Evolutionary conservation across 139 green algal species (phyloP), one percentile per base, ranked within the genome.

Genomic region (Coelastrella sp.): DNA sequence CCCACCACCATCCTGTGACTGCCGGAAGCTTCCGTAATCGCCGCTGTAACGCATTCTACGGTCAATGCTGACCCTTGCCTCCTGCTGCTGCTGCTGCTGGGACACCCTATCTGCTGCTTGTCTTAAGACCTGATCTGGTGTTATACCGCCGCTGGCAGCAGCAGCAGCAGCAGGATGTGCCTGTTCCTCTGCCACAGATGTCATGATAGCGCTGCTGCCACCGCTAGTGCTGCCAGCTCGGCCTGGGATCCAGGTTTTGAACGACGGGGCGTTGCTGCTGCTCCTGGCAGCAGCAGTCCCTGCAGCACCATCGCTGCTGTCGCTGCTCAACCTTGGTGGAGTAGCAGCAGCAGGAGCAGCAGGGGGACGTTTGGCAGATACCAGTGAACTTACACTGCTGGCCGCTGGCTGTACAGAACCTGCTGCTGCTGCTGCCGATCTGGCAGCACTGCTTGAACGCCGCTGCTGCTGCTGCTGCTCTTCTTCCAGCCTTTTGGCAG

Each of bases 391-490:
- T n/a, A 56, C 76, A 7, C 7, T 74, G 80, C 61, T 76, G 60
- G 58, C 54, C 10, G 8, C 11, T 7, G 20, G n/a, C 61, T 68
- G 61, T 17, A n/a, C n/a, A n/a, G n/a, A n/a, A n/a, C n/a, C n/a
- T n/a, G n/a, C n/a, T n/a, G n/a, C n/a, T n/a, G n/a, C n/a, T n/a
- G n/a, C n/a, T n/a, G n/a, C n/a, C n/a, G n/a, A n/a, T n/a, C n/a
- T n/a, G n/a, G n/a, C n/a, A n/a, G n/a, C n/a, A n/a, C n/a, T 23
- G 32, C 58, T 57, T 83, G 32, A 47, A 20, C 60, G 17, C n/a
- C 17, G 60, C 80, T 60, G 22, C n/a, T 86, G 57, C 58, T 73
- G 79, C 57, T 85, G 80, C 80, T 86, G 80, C 80, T 73, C 60
- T 60, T 86, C 20, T 60, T 86, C 59, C 11, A 86, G 80, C 61